Evolutionary conservation across 345 rosid genomes (phyloP), one percentile per base, ranked within the genome.

Genomic region (Linum usitatissimum): DNA sequence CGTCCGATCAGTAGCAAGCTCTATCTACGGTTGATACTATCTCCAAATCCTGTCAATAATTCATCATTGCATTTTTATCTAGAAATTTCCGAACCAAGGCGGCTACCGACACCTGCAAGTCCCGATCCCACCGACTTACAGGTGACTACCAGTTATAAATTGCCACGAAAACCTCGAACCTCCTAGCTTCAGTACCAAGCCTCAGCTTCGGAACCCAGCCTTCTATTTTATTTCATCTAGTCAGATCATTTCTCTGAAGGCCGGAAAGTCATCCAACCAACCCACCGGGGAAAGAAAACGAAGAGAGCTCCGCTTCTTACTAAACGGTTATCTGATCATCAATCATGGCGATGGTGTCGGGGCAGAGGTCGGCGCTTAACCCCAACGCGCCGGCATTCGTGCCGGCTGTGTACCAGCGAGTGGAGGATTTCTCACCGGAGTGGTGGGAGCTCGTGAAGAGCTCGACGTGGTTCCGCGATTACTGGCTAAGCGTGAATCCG

Each of bases 371-470:
- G 30, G 58, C 66, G 28, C 65, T 77, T 74, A 77, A 80, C 62
- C 84, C 84, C 1, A 66, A 77, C 59, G 81, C 84, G 18, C 78
- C 84, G 55, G 9, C 68, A 28, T 80, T 75, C 53, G 30, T 80
- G 12, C 81, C 84, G 6, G 71, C 74, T 6, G 73, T 67, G 30
- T 72, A 67, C 57, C 71, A 71, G 20, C 70, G 67, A 56, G 79
- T 80, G 72, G 84, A 80, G 74, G 84, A 80, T 64, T 80, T 79
- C 66, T 79, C 83, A 6, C 75, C 80, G 21, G 78, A 74, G 53
- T 79, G 83, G 83, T 79, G 83, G 83, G 73, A 76, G 20, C 64
- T 79, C 18, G 79, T 79, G 64, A 74, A 66, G 56, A 77, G 71
- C 9, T 71, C 75, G 20, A 30, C 77, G 15, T 73, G 77, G 73